Evolutionary conservation across 345 rosid species (phyloP).

Genomic region (Salix exigua): DNA sequence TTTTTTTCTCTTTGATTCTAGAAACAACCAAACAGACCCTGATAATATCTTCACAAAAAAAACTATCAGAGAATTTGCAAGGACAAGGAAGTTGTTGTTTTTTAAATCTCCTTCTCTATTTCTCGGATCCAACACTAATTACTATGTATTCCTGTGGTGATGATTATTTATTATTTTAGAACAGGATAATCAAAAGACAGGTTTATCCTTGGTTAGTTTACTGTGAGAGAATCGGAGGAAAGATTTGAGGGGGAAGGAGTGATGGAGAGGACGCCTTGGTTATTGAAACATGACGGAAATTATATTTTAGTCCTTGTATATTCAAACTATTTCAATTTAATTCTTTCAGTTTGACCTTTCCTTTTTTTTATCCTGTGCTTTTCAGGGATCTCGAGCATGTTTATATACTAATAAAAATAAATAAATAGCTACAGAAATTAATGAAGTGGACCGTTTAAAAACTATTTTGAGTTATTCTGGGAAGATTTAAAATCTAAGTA

Average conservation of each 20-base stretch:
- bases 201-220: neutral
- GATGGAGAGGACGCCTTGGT: neutral
- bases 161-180: neutral
- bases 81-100: neutral
- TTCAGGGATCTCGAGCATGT: neutral
- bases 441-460: neutral
- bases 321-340: neutral
- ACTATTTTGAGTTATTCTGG: neutral
- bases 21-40: slow-evolving; percentile 13
- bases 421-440: neutral
- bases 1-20: slow-evolving; percentile 20
- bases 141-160: neutral
- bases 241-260: neutral
- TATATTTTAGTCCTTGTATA: neutral
- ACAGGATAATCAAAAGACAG: neutral
- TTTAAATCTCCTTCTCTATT: neutral
- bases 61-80: neutral
- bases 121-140: neutral
- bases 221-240: no score
- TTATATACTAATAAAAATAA: no score
- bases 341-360: neutral
- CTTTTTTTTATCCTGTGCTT: neutral
- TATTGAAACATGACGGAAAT: neutral
- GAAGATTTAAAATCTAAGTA: no score
- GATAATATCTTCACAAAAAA: neutral